Evolutionary conservation across 192 early-diverging fungal genomes (phyloP), one percentile per base, ranked within the genome.

Genomic region (Spizellomyces sp.): DNA sequence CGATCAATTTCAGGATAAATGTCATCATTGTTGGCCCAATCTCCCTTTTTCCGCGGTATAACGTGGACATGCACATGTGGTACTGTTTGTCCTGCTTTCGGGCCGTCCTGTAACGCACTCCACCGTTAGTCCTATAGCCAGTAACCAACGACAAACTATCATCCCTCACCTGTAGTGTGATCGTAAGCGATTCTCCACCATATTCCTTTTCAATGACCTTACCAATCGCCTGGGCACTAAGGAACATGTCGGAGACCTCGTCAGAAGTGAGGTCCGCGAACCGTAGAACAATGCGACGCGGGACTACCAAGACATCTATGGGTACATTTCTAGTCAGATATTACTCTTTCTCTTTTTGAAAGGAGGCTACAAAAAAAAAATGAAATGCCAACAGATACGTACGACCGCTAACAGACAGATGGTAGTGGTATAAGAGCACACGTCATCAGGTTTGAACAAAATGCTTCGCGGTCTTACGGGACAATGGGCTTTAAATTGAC

Each of bases 401-500:
- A 36, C 27, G 27, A 36, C 27, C 27, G 27, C 27, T 36, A 55
- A 59, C 5, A 12, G 50, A 47, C 17, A n/a, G 10, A 48, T 46
- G 8, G 17, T 61, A 36, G 9, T 36, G 45, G 15, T 10, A 19
- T 48, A 41, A 77, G 22, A 42, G 19, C 22, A 42, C 46, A 41
- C 45, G 58, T 50, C 48, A 10, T 44, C 27, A 65, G 22, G 52
- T 44, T 56, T 7, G 27, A 47, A 58, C 5, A 10, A 54, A 22
- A 54, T 15, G 46, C n/a, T n/a, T 8, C 8, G 47, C 5, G 8
- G 45, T 75, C 81, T 84, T 81, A 91, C 89, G 91, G 91, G 0
- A 87, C 85, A 52, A 94, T 87, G 14, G 96, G 95, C 76, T 97
- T 96, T n/a, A 94, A 84, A 75, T 97, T 96, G 60, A 97, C 95